Percentiles rank a stretch among this genome's conserved stretches.
Evolutionary conservation across 768 basidiomycete species (phyloP).

Genomic region (Termitomyces sp.): DNA sequence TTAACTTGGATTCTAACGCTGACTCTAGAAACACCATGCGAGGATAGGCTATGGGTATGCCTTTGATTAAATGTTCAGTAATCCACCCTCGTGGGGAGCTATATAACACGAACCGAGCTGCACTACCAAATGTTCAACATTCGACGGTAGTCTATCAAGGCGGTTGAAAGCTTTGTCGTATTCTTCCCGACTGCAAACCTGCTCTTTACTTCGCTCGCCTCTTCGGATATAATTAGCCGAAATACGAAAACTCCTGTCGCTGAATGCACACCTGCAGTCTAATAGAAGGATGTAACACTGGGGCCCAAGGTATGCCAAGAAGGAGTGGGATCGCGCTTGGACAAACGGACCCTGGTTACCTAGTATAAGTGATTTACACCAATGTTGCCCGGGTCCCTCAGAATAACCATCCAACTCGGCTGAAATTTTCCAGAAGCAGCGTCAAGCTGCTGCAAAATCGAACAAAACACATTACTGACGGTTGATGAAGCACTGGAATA

Average conservation of each 20-base stretch:
- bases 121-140: constrained; percentile 79
- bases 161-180: constrained; percentile 72
- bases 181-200: constrained; percentile 70
- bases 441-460: background rate
- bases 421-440: constrained; percentile 17
- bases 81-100: background rate
- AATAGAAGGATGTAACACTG: constrained; percentile 68
- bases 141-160: constrained; percentile 52
- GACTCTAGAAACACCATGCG: constrained; percentile 86
- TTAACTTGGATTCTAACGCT: constrained; percentile 75
- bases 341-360: constrained; percentile 77
- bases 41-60: constrained; percentile 86
- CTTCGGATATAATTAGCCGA: constrained; percentile 21
- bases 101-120: constrained; percentile 55
- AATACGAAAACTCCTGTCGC: background rate
- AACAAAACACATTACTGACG: constrained; percentile 33
- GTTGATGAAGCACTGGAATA: constrained; percentile 92
- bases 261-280: constrained; percentile 65
- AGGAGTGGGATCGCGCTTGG: constrained; percentile 77
- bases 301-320: constrained; percentile 77
- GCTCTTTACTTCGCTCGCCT: constrained; percentile 78
- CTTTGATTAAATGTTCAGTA: constrained; percentile 24
- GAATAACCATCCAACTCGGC: constrained; percentile 73
- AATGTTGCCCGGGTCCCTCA: constrained; percentile 55
- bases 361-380: constrained; percentile 67